phyloP scores from a whole-genome alignment of 106 monocot species.

The Chionographis japonica region DNA sequence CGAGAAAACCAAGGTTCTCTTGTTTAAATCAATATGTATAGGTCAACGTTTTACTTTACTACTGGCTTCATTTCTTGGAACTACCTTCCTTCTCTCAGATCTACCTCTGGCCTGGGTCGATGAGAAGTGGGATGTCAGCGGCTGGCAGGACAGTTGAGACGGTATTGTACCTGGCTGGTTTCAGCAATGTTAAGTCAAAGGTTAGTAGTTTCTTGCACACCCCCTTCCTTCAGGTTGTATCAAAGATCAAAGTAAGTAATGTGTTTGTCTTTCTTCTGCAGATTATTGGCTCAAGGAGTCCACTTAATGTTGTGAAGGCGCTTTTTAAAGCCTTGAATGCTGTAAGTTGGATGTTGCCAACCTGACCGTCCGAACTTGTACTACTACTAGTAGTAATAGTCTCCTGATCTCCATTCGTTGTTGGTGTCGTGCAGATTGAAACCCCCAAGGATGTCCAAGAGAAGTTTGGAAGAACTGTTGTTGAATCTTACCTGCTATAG shows the following conservation, averaged over 20 bases:
- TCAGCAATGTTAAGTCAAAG: constrained; percentile 92
- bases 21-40: background rate
- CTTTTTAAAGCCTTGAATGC: constrained; percentile 78
- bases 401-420: background rate
- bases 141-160: constrained; percentile 79
- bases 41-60: too few relatives aligned
- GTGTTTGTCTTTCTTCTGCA: constrained; percentile 19
- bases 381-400: background rate
- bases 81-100: constrained; percentile 28
- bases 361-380: background rate
- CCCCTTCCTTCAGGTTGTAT: too few relatives aligned
- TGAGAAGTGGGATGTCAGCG: constrained; percentile 57
- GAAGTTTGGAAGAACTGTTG: constrained; percentile 96
- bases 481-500: constrained; percentile 82
- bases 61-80: background rate
- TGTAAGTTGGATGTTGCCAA: constrained; percentile 29
- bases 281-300: constrained; percentile 77
- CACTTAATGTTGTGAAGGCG: constrained; percentile 62
- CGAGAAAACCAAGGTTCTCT: constrained; percentile 62
- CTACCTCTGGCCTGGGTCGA: constrained; percentile 73
- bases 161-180: constrained; percentile 82
- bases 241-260: background rate
- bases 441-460: constrained; percentile 91
- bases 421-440: constrained; percentile 68
- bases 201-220: constrained; percentile 13